Conservation (phyloP, 2,329 filamentous ascomycete genomes). For the Pyrenophora teres region DNA sequence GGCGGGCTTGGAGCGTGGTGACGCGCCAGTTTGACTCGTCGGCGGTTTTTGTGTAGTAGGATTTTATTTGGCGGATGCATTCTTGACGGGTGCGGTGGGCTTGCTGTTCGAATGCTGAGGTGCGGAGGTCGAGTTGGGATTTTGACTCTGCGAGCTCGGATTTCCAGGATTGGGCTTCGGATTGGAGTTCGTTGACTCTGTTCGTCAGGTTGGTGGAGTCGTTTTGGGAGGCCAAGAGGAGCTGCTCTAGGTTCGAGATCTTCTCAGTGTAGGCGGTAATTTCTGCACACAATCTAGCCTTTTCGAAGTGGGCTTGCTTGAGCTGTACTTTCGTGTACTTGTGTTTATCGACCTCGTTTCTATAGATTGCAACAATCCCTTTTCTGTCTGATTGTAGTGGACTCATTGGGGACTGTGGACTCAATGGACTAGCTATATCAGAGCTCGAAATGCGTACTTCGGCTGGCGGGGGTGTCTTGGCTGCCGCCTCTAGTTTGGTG, state of each 20-base stretch:
- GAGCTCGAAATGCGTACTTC: not conserved
- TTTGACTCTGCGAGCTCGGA: not conserved
- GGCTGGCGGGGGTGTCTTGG: not conserved
- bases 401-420: not conserved
- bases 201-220: not conserved
- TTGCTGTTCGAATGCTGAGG: not conserved
- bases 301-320: not conserved
- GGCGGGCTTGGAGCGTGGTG: slow-evolving; percentile 6
- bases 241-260: slow-evolving; percentile 1
- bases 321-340: not conserved
- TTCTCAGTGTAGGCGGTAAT: not conserved
- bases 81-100: slow-evolving; percentile 3
- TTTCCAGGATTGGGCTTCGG: not conserved
- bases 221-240: not conserved
- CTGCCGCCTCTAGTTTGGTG: not conserved
- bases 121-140: slow-evolving; percentile 1
- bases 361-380: not conserved
- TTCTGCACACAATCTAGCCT: no score
- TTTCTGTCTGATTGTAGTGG: not conserved
- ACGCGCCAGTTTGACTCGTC: slow-evolving; percentile 12
- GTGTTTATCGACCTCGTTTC: not conserved
- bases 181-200: not conserved
- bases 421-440: not conserved
- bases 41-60: slow-evolving; percentile 13
- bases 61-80: slow-evolving; percentile 9